Conservation (phyloP, 208 protist genomes). For the Trichomonas tenax region DNA sequence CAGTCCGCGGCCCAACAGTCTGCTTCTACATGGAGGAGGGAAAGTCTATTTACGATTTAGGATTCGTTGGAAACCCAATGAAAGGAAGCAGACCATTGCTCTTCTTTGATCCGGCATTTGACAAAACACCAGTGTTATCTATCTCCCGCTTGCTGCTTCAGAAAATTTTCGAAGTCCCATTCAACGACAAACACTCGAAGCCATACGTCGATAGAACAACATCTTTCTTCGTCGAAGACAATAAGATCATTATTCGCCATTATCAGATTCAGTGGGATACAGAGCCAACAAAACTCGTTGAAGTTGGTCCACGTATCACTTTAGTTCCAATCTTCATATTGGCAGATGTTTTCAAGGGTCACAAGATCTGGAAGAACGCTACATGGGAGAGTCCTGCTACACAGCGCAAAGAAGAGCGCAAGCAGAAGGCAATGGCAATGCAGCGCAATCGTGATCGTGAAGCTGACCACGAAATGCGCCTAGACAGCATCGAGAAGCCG, state of each 20-base stretch:
- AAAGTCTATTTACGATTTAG: conserved; percentile 85
- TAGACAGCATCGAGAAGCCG: not conserved
- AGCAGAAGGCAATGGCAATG: not conserved
- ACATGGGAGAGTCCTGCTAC: not conserved
- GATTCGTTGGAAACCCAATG: conserved; percentile 91
- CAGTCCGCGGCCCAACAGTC: conserved; percentile 32
- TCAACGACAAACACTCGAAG: not conserved
- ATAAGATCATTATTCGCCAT: not conserved
- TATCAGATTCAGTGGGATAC: not conserved
- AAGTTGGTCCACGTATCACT: not conserved
- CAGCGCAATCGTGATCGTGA: not conserved
- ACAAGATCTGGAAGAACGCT: not conserved
- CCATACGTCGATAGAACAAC: not conserved
- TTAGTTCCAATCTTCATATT: not conserved
- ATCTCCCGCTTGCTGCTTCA: not conserved
- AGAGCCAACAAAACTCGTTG: not conserved
- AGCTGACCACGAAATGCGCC: not conserved
- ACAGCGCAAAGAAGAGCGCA: not conserved
- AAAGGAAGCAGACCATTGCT: conserved; percentile 63
- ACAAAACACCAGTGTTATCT: not conserved
- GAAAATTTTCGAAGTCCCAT: not conserved
- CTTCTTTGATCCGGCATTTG: not conserved
- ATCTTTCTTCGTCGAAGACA: not conserved
- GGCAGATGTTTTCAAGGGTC: not conserved
- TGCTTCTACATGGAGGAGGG: conserved; percentile 49